Evolutionary conservation across 257 asterid species (phyloP), one percentile per base, ranked within the genome.

Genomic region (Penstemon eatonii): DNA sequence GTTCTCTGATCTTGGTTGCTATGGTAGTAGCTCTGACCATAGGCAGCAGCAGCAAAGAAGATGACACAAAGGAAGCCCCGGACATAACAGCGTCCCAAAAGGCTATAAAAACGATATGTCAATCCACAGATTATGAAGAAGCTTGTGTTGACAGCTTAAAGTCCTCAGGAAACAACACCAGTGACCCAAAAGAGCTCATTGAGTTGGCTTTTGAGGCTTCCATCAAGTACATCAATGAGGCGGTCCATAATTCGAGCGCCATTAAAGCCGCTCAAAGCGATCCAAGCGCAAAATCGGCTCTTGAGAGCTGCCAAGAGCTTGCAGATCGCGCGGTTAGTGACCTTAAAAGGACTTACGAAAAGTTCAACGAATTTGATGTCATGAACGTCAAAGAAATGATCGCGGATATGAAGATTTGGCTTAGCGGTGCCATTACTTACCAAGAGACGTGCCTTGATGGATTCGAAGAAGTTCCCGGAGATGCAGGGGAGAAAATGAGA

Each of bases 381-480:
- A 72, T 63, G 63, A 78, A 80, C 18, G 69, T 90, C 3, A 78
- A 86, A 7, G 74, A 65, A 42, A 65, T 75, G 59, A 70, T 90
- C 19, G 64, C 69, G 41, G 96, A 90, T 65, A 63, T 90, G 13
- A 84, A 89, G 78, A 70, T 76, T 7, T 93, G 99, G 99, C 81
- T 89, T 5, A 89, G 96, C 36, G 97, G 90, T 3, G 91, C 99
- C 7, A 70, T 90, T 19, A 90, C 99, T 0, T 73, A 90, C 64
- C 94, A 88, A 58, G 96, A 93, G 59, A 90, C 96, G 3, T 93
- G 99, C 72, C 50, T 90, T 15, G 94, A 87, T 15, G 99, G 89
- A 0, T 93, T 93, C 6, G 83, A 87, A 6, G 70, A 73, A 0
- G 61, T 83, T 6, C 19, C 53, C 0, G 94, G 97, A 5, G 84